phyloP scores from a whole-genome alignment of 257 asterid genomes.

The Ocimum tenuiflorum region DNA sequence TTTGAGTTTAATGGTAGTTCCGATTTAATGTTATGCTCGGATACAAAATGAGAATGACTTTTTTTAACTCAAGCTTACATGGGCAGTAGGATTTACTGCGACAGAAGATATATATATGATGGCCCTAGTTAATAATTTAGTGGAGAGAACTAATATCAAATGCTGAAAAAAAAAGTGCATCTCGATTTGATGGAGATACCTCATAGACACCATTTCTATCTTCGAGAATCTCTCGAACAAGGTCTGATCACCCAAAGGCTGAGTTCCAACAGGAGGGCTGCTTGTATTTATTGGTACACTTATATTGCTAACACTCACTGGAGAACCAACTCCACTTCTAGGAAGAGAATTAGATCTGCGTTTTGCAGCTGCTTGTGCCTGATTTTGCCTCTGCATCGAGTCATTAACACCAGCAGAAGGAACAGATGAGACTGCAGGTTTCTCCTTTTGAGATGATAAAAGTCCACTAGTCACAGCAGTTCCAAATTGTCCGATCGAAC shows the following conservation, averaged over 20 bases:
- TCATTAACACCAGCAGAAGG: too few species aligned
- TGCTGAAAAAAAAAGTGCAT: not conserved
- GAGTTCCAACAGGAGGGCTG: constrained; percentile 78
- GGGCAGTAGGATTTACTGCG: not conserved
- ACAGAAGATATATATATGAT: too few species aligned
- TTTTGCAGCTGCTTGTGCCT: constrained; percentile 63
- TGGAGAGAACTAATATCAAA: not conserved
- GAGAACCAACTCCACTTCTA: constrained; percentile 87
- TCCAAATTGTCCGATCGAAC: constrained; percentile 85
- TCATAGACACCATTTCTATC: constrained; percentile 57
- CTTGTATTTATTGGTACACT: constrained; percentile 53
- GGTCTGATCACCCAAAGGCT: constrained; percentile 55
- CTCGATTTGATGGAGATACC: constrained; percentile 42
- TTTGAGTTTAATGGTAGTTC: not conserved
- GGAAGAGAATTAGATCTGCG: constrained; percentile 81
- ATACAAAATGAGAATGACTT: too few species aligned
- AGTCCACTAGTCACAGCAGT: constrained; percentile 62
- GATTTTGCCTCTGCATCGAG: constrained; percentile 70
- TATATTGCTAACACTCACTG: constrained; percentile 81
- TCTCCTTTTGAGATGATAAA: constrained; percentile 65
- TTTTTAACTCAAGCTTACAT: too few species aligned
- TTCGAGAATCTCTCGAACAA: constrained; percentile 77
- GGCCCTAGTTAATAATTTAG: not conserved
- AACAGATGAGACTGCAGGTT: constrained; percentile 65
- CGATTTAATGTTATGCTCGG: not conserved